A percentile compares a stretch with the other conserved stretches of the same genome.
These are phyloP conservation scores for Xylariomycetidae sp. DNA, from an alignment of 2,329 filamentous ascomycete genomes.

Conservation along the genomic window DNA sequence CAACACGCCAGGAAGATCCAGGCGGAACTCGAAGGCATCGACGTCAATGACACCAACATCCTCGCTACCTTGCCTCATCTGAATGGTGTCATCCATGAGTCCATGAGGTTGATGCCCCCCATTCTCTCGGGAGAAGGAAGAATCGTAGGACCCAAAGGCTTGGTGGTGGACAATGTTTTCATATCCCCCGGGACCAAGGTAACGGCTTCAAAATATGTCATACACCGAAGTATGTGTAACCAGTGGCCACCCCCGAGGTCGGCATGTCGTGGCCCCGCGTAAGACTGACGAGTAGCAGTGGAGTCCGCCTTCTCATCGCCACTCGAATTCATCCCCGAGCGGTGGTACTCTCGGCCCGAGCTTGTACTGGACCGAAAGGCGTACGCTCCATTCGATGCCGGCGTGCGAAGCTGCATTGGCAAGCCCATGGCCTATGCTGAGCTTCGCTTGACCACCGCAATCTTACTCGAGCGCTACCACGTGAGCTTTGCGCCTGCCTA, in stretches of 20 bases:
- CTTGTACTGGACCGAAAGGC: slow-evolving; percentile 14
- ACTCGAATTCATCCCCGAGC: slow-evolving; percentile 16
- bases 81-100: slow-evolving; percentile 12
- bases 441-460: slow-evolving; percentile 10
- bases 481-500: slow-evolving; percentile 13
- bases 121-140: slow-evolving; percentile 10
- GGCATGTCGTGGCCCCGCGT: not conserved
- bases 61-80: slow-evolving; percentile 11
- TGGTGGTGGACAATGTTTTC: slow-evolving; percentile 8
- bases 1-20: slow-evolving; percentile 11
- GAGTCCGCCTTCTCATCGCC: slow-evolving; percentile 12
- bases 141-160: slow-evolving; percentile 11
- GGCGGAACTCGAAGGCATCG: slow-evolving; percentile 7
- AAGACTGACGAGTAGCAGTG: slow-evolving; percentile 8
- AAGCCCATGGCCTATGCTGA: slow-evolving; percentile 10
- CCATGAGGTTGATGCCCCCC: slow-evolving; percentile 11
- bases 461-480: slow-evolving; percentile 10
- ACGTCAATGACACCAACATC: slow-evolving; percentile 6
- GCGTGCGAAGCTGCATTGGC: slow-evolving; percentile 12
- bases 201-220: slow-evolving; percentile 13
- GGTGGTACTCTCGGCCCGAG: slow-evolving; percentile 15
- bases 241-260: not conserved
- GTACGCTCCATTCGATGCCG: slow-evolving; percentile 12
- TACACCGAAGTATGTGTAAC: slow-evolving; percentile 13
- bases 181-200: slow-evolving; percentile 13